Conservation (phyloP, 1,139 yeast genomes). For the Kodamaea sp. region DNA sequence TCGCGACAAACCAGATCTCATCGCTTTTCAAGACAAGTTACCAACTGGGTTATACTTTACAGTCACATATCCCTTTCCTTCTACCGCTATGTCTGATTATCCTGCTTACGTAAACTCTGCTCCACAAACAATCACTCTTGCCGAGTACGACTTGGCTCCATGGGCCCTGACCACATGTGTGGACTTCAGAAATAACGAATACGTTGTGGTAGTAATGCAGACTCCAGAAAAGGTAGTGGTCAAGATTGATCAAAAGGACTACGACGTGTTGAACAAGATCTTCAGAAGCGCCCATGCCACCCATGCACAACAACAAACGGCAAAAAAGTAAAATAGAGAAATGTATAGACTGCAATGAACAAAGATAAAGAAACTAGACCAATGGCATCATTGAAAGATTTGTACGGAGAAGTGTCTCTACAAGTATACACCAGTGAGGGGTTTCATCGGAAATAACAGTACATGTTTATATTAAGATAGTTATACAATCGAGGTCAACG, state of each 20-base stretch:
- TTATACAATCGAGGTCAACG: too few species aligned
- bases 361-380: too few species aligned
- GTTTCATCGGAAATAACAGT: too few species aligned
- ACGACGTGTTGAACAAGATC: slow-evolving; percentile 40
- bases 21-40: too few species aligned
- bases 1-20: too few species aligned
- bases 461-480: too few species aligned
- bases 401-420: too few species aligned
- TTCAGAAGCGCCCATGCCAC: slow-evolving; percentile 47
- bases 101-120: slow-evolving; percentile 47
- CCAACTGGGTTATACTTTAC: too few species aligned
- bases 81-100: slow-evolving; percentile 21
- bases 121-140: slow-evolving; percentile 49
- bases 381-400: too few species aligned
- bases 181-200: slow-evolving; percentile 38
- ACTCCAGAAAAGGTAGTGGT: slow-evolving; percentile 48
- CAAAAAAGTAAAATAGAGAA: not conserved
- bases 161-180: slow-evolving; percentile 57
- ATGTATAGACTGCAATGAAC: too few species aligned
- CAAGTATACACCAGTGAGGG: too few species aligned
- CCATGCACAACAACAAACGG: slow-evolving; percentile 10
- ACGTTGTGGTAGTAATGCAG: slow-evolving; percentile 50
- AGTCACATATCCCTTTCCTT: too few species aligned
- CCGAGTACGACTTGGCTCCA: slow-evolving; percentile 51
- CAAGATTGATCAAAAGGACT: slow-evolving; percentile 35